Evolutionary conservation across 352 stramenopile genomes (phyloP), one percentile per base, ranked within the genome.

Genomic region (Phytopythium chamaehyphon): DNA sequence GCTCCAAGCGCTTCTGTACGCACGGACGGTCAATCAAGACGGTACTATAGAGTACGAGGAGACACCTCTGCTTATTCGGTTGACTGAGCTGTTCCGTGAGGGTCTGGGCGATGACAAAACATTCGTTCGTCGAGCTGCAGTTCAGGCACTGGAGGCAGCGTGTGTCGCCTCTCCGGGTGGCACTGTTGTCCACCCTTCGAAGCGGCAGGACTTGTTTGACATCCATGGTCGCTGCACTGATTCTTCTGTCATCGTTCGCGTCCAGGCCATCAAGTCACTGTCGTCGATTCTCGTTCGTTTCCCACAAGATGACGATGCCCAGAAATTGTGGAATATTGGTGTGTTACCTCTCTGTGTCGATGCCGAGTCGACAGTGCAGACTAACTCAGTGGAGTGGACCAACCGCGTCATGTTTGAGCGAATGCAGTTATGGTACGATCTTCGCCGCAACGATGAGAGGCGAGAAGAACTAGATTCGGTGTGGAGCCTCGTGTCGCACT

Each of bases 311-410:
- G 53, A 69, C 4, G 83, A 92, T 18, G 75, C 82, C 1, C 85
- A 95, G 43, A 78, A 76, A 16, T 38, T 91, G n/a, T 95, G 85
- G 85, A 91, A 87, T 56, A 58, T 88, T 21, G 85, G 85, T 11
- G 80, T 95, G 31, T 59, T 95, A n/a, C 81, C 83, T 5, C 63
- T 95, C 5, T 93, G 85, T 45, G 63, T 86, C 1, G 85, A 95
- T 39, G 71, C 82, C 5, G 85, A 95, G 65, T 72, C 66, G 7
- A 91, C 53, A 23, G 85, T 95, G 2, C 83, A 93, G 50, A 60
- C 77, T 37, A 73, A 64, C 6, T 70, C 80, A 15, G 51, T 93
- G 6, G 75, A 90, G 48, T 69, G 71, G 18, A 61, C 76, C 23
- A 83, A 71, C 51, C 58, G 61, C 16, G 66, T 87, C 23, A 66